A percentile compares a stretch with the other conserved stretches of the same genome.
Conservation (phyloP, 352 stramenopile species). For the Phytopythium delawarense region DNA sequence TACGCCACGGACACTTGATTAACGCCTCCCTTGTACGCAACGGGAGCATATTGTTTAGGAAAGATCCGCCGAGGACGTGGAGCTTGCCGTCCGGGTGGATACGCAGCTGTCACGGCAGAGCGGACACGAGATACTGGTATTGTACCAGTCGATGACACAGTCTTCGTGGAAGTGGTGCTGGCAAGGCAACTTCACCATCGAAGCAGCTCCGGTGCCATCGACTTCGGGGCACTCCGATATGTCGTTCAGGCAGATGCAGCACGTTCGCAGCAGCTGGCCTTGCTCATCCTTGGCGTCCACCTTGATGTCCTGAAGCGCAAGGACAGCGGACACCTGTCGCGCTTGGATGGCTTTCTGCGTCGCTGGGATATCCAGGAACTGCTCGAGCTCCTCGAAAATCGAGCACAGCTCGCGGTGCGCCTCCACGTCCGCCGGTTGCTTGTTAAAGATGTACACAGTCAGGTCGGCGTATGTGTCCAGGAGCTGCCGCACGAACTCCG, state of each 20-base stretch:
- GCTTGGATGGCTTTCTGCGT: slow-evolving; percentile 41
- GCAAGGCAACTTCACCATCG: slow-evolving; percentile 41
- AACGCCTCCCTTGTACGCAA: background rate
- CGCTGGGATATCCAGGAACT: slow-evolving; percentile 44
- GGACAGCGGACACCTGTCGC: slow-evolving; percentile 32
- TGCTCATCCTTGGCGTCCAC: slow-evolving; percentile 9
- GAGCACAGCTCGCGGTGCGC: slow-evolving; percentile 17
- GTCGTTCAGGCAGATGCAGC: slow-evolving; percentile 50
- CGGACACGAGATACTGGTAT: slow-evolving; percentile 50
- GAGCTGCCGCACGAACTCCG: slow-evolving; percentile 45
- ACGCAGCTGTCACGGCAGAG: slow-evolving; percentile 33
- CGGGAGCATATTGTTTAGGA: background rate
- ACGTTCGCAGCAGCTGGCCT: slow-evolving; percentile 14
- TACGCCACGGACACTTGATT: background rate
- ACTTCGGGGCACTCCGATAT: slow-evolving; percentile 14
- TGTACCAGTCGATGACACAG: slow-evolving; percentile 69
- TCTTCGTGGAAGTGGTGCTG: slow-evolving; percentile 63
- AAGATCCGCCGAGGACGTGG: background rate
- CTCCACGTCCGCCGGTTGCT: slow-evolving; percentile 15
- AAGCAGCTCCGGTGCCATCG: slow-evolving; percentile 7
- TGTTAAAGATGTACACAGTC: slow-evolving; percentile 38
- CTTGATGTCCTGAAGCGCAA: slow-evolving; percentile 44
- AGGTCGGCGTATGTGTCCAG: slow-evolving; percentile 47
- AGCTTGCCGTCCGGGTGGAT: background rate
- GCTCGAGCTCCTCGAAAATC: slow-evolving; percentile 33